A percentile compares a stretch with the other conserved stretches of the same genome.
Conservation (phyloP, 768 basidiomycete genomes). For the Suillus spraguei region DNA sequence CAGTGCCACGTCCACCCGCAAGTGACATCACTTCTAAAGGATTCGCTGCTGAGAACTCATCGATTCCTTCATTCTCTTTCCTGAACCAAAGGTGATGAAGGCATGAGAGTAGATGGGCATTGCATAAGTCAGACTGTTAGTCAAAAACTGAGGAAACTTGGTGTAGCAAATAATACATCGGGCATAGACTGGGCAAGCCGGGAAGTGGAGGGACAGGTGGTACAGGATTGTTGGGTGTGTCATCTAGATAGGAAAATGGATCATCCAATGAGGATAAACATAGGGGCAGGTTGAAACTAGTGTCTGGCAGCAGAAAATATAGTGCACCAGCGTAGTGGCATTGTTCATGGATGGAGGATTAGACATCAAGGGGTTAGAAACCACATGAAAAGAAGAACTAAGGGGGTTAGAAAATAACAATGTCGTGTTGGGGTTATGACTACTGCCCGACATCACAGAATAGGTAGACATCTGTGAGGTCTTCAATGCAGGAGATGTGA, state of each 20-base stretch:
- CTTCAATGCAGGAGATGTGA: neutral
- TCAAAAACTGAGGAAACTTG: constrained; percentile 36
- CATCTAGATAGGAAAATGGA: constrained; percentile 65
- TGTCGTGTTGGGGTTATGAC: neutral
- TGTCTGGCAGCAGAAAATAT: neutral
- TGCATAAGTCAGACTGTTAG: constrained; percentile 48
- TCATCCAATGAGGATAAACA: constrained; percentile 36
- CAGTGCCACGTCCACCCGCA: constrained; percentile 48
- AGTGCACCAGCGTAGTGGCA: constrained; percentile 6
- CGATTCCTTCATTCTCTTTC: constrained; percentile 85
- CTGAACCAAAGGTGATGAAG: constrained; percentile 87
- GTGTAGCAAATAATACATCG: constrained; percentile 37
- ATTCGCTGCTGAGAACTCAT: constrained; percentile 70
- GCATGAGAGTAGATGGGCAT: constrained; percentile 69
- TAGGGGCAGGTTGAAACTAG: neutral
- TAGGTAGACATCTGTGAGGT: constrained; percentile 2
- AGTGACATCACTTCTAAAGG: constrained; percentile 62
- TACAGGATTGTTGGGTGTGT: too few species aligned
- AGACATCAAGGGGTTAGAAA: neutral
- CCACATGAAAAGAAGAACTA: constrained; percentile 2
- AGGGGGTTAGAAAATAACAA: neutral
- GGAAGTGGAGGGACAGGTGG: constrained; percentile 24
- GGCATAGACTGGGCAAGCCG: constrained; percentile 25
- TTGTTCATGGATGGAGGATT: neutral
- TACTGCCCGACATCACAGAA: neutral